Base-by-base conservation (phyloP, 2,329 filamentous ascomycete species). In the Fusarium decemcellulare region DNA sequence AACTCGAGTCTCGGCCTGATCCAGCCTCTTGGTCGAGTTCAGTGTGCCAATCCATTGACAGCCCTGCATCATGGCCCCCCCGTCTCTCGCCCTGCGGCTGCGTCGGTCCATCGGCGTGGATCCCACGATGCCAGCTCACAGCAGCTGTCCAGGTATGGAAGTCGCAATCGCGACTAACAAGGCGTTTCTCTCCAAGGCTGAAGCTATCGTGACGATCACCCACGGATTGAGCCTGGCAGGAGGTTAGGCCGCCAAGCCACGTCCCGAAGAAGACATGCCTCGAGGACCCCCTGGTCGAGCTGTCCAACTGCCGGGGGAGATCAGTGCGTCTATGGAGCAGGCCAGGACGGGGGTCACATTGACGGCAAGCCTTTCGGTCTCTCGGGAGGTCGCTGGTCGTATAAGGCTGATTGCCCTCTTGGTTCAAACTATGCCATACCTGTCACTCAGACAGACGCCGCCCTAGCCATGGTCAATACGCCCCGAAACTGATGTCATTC, bases 141-240 rank as follows among this genome's bases (percentile, higher is more conserved):
- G 52, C 34, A 52, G 52, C 59, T 37, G 23, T 10, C 14, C 39
- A 50, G 36, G 56, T 48, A 52, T 68, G 34, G 46, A 57, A 65
- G 58, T 71, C 68, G 68, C 68, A 58, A 68, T 68, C 57, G 50
- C 44, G 40, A 36, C 68, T 68, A 71, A 71, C 65, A 71, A 71
- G 42, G 39, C 59, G 65, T 67, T 54, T 67, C 30, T 48, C 30
- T 39, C 30, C 34, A 16, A 51, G 32, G 8, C 4, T 51, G 43
- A 11, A 61, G 36, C 67, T 59, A 66, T 39, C 4, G 8, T 23
- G 68, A 53, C 47, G 55, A 68, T 71, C 59, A 29, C 44, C 10
- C 39, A 63, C 55, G 8, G 18, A 63, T 59, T 0, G 6, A 59
- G 68, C 12, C 3, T 66, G 52, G 63, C 12, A 46, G 5, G 16